Base-by-base conservation (phyloP, 257 asterid genomes). In the Solanum phureja region DNA sequence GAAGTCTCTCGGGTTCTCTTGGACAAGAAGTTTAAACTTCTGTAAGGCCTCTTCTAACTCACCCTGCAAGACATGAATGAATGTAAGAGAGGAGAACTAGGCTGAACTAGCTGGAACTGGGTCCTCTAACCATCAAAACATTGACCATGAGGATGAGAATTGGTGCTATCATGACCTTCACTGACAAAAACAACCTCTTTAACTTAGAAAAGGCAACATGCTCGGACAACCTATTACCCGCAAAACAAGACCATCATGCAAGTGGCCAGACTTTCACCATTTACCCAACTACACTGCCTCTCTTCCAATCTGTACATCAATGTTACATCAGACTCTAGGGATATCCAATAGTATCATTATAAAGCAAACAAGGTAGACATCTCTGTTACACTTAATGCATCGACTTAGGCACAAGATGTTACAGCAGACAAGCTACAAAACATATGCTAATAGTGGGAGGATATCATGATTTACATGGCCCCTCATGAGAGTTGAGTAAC, bases 1-100 rank as follows among this genome's bases (percentile, higher is more conserved):
- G 75, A 95, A 97, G 89, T 94, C 99, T 90, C 97, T 92, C n/a
- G 98, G 98, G 89, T 97, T 97, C 89, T 95, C 98, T 83, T 91
- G 90, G 74, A 95, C 91, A 86, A 97, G 98, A 86, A 79, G 91
- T 88, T 95, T 95, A 88, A 95, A 94, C 86, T 90, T 90, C 83
- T 84, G 92, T 91, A 95, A 72, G 34, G 98, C 99, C 94, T 93
- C 94, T 87, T 92, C 95, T 79, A 97, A 91, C 46, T 97, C 92
- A 68, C 99, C 99, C 99, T 96, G 92, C 91, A 91, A 19, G 82
- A 79, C 88, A 79, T 38, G 40, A 62, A 87, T n/a, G 46, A 68
- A 82, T 21, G 23, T 38, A 7, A 74, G 64, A 79, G 23, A 66
- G 29, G 40, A 86, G 24, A 13, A 40, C 60, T 24, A 35, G 31